Base-by-base conservation (phyloP, 1,284 basidiomycete species). In the Boletus sp. region DNA sequence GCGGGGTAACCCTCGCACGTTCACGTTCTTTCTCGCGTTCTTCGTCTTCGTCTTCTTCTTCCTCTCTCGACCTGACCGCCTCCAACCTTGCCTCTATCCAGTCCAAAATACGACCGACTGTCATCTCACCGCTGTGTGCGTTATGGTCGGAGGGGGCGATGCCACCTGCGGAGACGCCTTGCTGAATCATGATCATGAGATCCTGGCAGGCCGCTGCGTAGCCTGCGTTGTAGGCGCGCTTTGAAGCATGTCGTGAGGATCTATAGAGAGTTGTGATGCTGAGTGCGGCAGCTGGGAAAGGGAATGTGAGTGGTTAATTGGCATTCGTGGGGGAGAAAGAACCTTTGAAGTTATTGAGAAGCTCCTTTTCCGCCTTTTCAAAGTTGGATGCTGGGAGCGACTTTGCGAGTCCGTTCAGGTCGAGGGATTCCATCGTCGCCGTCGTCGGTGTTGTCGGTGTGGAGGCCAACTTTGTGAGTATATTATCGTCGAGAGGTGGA, bases 271-370 rank as follows among this genome's bases (percentile, higher is more conserved):
- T 88, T n/a, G 87, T 88, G 50, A 90, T 84, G 64, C 84, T 87
- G 41, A 87, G 71, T 0, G 87, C 87, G 54, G 87, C 86, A 50
- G 83, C 86, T 89, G 60, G 46, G 48, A 39, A 51, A 49, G 34
- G 36, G 48, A 52, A 44, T 53, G 51, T 60, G 51, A 60, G 51
- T 44, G 43, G 48, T 55, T 27, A 7, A 35, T 12, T 13, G 8
- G 32, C 8, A 29, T 2, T 16, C 16, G 23, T 3, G 13, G 13
- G 34, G 9, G 45, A 33, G 36, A 51, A 53, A 32, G 25, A 8
- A 86, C 86, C 84, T 78, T 82, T 82, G 64, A 89, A 90, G 57
- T 88, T 84, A 62, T 87, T 84, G n/a, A 82, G 69, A 1, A 89
- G 72, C 23, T 88, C 84, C 55, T 82, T 83, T 69, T 89, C 86